phyloP scores from a whole-genome alignment of 371 early-diverging fungal species.

The Mucor racemosus region DNA sequence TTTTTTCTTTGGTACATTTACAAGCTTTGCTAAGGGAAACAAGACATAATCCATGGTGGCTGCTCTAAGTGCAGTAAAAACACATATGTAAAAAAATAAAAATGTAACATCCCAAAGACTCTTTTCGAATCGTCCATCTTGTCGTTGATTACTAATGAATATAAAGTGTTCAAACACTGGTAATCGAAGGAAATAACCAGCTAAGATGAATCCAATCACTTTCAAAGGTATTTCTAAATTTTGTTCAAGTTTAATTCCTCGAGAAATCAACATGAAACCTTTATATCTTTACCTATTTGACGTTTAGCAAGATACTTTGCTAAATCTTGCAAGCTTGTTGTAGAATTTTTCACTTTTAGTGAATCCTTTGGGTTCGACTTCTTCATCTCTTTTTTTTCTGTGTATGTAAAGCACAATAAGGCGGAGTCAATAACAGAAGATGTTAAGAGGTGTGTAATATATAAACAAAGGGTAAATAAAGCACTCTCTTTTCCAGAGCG shows the following conservation, averaged over 20 bases:
- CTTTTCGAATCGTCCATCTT: conserved; percentile 57
- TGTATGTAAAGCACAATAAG: neutral
- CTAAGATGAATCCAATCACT: neutral
- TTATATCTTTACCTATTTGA: neutral
- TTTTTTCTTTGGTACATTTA: conserved; percentile 51
- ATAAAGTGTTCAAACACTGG: conserved; percentile 47
- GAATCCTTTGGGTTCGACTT: neutral
- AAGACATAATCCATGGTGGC: conserved; percentile 57
- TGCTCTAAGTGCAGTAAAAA: conserved; percentile 67
- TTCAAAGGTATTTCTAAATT: conserved; percentile 13
- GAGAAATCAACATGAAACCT: neutral
- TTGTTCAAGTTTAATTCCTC: neutral
- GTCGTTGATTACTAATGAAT: conserved; percentile 44
- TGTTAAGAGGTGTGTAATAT: neutral
- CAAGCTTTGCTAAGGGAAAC: conserved; percentile 54
- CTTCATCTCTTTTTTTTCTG: neutral
- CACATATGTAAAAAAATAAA: conserved; percentile 64
- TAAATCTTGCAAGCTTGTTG: neutral
- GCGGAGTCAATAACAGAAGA: conserved; percentile 1
- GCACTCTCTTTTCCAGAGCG: neutral
- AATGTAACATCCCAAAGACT: conserved; percentile 60
- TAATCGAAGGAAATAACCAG: conserved; percentile 44
- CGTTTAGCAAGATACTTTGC: conserved; percentile 12
- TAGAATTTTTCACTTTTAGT: neutral
- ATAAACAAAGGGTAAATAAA: neutral